phyloP scores from a whole-genome alignment of 2,329 filamentous ascomycete genomes.

The Aspergillus japonicus region DNA sequence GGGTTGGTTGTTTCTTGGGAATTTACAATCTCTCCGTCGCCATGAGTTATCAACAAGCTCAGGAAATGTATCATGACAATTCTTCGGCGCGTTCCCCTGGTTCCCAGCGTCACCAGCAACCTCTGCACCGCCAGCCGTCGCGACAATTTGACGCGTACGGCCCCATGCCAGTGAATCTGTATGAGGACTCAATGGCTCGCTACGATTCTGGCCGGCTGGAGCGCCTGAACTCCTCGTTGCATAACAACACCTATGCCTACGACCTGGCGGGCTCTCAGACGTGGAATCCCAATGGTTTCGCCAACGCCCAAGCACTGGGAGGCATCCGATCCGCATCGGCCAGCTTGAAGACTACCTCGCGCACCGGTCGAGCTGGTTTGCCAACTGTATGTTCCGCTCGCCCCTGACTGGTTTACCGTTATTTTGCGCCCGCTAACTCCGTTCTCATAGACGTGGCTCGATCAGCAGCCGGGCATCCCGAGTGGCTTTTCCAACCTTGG shows the following conservation, averaged over 20 bases:
- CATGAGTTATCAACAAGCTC: constrained; percentile 42
- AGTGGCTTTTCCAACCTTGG: constrained; percentile 49
- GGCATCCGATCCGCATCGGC: constrained; percentile 57
- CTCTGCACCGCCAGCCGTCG: constrained; percentile 69
- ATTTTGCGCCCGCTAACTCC: not conserved
- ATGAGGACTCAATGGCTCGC: constrained; percentile 65
- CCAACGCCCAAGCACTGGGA: constrained; percentile 64
- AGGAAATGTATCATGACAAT: constrained; percentile 67
- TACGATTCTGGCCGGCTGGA: constrained; percentile 57
- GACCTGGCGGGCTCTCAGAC: constrained; percentile 69
- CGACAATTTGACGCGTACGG: constrained; percentile 74
- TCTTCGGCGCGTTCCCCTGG: constrained; percentile 69
- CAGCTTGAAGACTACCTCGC: constrained; percentile 56
- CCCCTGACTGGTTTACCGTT: not conserved
- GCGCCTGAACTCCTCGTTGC: constrained; percentile 58
- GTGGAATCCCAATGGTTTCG: constrained; percentile 76
- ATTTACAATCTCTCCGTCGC: constrained; percentile 23
- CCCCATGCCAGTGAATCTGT: constrained; percentile 66
- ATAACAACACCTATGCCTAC: constrained; percentile 62
- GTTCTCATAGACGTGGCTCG: constrained; percentile 59
- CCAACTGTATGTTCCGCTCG: constrained; percentile 64
- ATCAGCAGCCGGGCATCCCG: constrained; percentile 53
- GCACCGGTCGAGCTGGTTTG: constrained; percentile 58
- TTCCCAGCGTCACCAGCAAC: constrained; percentile 66
- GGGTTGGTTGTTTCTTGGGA: constrained; percentile 24